Evolutionary conservation across 495 filamentous ascomycete genomes (phyloP).

Genomic region (Amphirosellinia nigrospora): DNA sequence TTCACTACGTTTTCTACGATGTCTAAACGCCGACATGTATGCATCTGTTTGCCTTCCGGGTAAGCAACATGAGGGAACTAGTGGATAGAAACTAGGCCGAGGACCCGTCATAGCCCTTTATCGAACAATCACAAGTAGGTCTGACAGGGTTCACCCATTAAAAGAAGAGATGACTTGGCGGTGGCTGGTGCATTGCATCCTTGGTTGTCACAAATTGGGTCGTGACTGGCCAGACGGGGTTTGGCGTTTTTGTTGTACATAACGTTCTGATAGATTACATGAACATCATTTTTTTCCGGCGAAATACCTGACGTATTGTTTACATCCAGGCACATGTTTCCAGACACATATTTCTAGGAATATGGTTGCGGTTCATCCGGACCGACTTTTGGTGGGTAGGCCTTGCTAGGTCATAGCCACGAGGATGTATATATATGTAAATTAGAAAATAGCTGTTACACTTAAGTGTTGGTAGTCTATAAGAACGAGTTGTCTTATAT

Average conservation of each 20-base stretch:
- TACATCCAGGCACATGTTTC: background rate
- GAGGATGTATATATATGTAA: background rate
- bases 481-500: background rate
- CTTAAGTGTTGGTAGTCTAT: background rate
- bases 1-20: background rate
- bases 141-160: background rate
- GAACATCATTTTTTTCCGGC: constrained; percentile 1
- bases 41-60: background rate
- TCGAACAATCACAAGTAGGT: background rate
- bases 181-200: constrained; percentile 18
- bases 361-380: background rate
- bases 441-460: background rate
- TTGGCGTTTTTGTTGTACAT: constrained; percentile 22
- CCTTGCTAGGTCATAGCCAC: background rate
- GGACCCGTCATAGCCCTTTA: background rate
- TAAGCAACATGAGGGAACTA: background rate
- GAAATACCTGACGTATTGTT: background rate
- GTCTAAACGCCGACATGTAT: background rate
- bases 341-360: background rate
- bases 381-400: too few relatives aligned
- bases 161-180: constrained; percentile 8
- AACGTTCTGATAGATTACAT: constrained; percentile 20
- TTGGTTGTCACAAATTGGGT: background rate
- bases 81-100: constrained; percentile 8
- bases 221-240: background rate